These are phyloP conservation scores for Exsudoporus floridanus DNA, from an alignment of 1,284 basidiomycete species.

Conservation along the genomic window DNA sequence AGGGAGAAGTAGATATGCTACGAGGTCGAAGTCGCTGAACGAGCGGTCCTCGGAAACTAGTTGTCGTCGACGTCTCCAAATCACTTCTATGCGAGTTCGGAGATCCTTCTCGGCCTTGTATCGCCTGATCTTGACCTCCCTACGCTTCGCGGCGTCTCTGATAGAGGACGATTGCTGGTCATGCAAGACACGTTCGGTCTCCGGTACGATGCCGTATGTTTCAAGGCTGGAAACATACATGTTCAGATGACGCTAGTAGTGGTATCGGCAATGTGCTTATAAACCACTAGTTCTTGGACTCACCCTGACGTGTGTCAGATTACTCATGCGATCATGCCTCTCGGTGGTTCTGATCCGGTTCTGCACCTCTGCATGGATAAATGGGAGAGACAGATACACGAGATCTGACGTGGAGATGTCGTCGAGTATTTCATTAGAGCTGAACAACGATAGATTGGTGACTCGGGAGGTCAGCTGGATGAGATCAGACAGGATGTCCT, in stretches of 20 bases:
- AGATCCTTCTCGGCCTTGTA: slow-evolving; percentile 84
- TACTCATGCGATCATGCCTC: slow-evolving; percentile 55
- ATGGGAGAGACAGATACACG: slow-evolving; percentile 78
- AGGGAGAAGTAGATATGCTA: slow-evolving; percentile 57
- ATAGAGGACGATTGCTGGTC: slow-evolving; percentile 47
- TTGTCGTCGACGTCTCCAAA: slow-evolving; percentile 54
- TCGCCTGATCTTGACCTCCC: slow-evolving; percentile 87
- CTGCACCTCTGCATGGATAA: slow-evolving; percentile 71
- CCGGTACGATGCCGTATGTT: slow-evolving; percentile 67
- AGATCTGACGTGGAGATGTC: slow-evolving; percentile 84
- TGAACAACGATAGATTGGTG: slow-evolving; percentile 71
- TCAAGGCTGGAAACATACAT: slow-evolving; percentile 61
- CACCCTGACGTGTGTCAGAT: slow-evolving; percentile 63
- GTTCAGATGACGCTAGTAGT: slow-evolving; percentile 53
- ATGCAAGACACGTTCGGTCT: slow-evolving; percentile 59
- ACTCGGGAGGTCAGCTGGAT: slow-evolving; percentile 50
- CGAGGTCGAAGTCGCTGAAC: slow-evolving; percentile 57
- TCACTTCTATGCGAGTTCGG: slow-evolving; percentile 58
- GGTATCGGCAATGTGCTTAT: slow-evolving; percentile 23
- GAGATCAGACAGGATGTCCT: slow-evolving; percentile 54
- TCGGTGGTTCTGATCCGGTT: slow-evolving; percentile 62
- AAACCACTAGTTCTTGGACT: slow-evolving; percentile 26
- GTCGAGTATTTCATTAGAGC: slow-evolving; percentile 80
- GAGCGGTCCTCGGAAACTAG: slow-evolving; percentile 35
- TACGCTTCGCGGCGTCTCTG: slow-evolving; percentile 63